A percentile compares a stretch with the other conserved stretches of the same genome.
These are phyloP conservation scores for Protoeuglena noctilucae DNA, from an alignment of 139 green algal species.

Conservation along the genomic window DNA sequence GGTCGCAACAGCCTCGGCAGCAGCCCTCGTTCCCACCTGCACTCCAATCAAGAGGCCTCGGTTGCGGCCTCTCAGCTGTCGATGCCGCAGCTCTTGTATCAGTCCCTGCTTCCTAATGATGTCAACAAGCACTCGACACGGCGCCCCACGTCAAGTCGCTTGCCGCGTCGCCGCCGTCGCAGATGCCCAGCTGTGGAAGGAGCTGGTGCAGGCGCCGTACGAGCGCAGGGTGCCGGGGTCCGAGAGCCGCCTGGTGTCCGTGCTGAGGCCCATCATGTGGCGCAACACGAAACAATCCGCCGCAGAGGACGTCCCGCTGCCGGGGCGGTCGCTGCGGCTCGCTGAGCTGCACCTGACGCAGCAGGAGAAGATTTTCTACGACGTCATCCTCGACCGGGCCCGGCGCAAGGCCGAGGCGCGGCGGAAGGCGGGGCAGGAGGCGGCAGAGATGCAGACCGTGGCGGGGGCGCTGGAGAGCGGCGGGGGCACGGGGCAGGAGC, in stretches of 20 bases:
- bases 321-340: slow-evolving; percentile 24
- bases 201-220: background rate
- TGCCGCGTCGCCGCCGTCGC: too few species aligned
- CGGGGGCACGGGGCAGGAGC: slow-evolving; percentile 2
- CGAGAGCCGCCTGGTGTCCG: slow-evolving; percentile 18
- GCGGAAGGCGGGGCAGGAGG: background rate
- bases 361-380: slow-evolving; percentile 32
- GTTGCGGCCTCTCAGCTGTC: too few species aligned
- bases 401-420: slow-evolving; percentile 2
- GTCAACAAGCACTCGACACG: too few species aligned
- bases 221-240: slow-evolving; percentile 1
- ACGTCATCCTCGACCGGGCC: slow-evolving; percentile 14
- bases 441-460: slow-evolving; percentile 3
- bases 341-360: slow-evolving; percentile 20
- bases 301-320: slow-evolving; percentile 26
- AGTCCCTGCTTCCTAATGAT: too few species aligned
- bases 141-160: too few species aligned
- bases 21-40: too few species aligned
- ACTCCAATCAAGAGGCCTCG: too few species aligned
- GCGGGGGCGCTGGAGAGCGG: background rate
- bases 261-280: slow-evolving; percentile 57
- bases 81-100: too few species aligned
- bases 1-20: too few species aligned
- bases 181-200: slow-evolving; percentile 14
- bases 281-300: slow-evolving; percentile 39